Percentiles rank a stretch among this genome's conserved stretches.
Evolutionary conservation across 176 grass and related monocot species (phyloP).

Genomic region (bread wheat (Triticum aestivum)): DNA sequence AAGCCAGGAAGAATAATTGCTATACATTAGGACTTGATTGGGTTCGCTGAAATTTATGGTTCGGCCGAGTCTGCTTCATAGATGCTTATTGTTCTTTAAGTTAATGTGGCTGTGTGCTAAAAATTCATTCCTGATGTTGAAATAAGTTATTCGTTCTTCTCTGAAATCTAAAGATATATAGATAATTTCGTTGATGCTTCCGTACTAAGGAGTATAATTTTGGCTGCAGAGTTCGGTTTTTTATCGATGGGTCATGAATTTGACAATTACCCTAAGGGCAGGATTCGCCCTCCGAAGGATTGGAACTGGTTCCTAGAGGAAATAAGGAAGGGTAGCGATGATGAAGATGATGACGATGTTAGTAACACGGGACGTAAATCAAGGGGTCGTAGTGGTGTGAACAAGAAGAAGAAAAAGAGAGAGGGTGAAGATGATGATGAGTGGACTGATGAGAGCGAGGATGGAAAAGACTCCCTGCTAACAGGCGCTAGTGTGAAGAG

Average conservation of each 20-base stretch:
- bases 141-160: not conserved
- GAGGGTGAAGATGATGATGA: slow-evolving; percentile 52
- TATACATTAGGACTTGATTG: not conserved
- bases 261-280: slow-evolving; percentile 57
- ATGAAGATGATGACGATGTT: slow-evolving; percentile 44
- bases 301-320: slow-evolving; percentile 84
- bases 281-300: slow-evolving; percentile 52
- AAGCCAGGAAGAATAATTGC: not conserved
- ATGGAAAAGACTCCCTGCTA: slow-evolving; percentile 38
- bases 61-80: not conserved
- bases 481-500: slow-evolving; percentile 42
- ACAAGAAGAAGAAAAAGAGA: slow-evolving; percentile 38
- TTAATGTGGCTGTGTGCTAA: not conserved
- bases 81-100: not conserved
- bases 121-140: not conserved
- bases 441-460: slow-evolving; percentile 56
- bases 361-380: slow-evolving; percentile 1
- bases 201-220: not conserved
- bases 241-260: slow-evolving; percentile 72
- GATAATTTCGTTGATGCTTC: not conserved
- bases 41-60: not conserved
- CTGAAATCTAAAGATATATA: not conserved
- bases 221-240: slow-evolving; percentile 81
- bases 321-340: slow-evolving; percentile 24
- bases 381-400: slow-evolving; percentile 6